These are phyloP conservation scores for Cutaneotrichosporon sp. DNA, from an alignment of 1,284 basidiomycete species.

Conservation along the genomic window DNA sequence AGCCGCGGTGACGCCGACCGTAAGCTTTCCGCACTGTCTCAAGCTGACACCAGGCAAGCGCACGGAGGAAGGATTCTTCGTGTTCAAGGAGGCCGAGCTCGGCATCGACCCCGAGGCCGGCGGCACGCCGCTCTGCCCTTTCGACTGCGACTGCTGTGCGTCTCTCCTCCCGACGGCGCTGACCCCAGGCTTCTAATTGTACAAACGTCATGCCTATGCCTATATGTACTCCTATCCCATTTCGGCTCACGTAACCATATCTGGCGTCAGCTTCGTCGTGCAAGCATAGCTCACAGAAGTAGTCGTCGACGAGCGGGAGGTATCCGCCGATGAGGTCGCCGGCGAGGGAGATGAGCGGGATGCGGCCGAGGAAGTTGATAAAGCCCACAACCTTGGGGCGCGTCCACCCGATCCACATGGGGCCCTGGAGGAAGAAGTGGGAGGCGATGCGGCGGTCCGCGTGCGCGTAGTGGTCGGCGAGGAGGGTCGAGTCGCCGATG, in stretches of 20 bases:
- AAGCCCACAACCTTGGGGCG: conserved; percentile 71
- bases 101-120: conserved; percentile 72
- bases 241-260: conserved; percentile 18
- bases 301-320: conserved; percentile 90
- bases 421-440: conserved; percentile 78
- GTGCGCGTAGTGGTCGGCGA: conserved; percentile 68
- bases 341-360: conserved; percentile 73
- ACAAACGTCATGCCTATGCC: conserved; percentile 13
- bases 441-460: conserved; percentile 78
- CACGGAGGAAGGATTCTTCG: conserved; percentile 79
- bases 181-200: conserved; percentile 57
- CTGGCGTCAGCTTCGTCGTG: conserved; percentile 11
- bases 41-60: conserved; percentile 62
- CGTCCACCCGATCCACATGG: conserved; percentile 85
- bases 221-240: conserved; percentile 2
- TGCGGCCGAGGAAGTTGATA: conserved; percentile 61
- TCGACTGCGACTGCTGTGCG: conserved; percentile 82
- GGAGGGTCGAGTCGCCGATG: conserved; percentile 28
- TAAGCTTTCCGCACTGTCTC: conserved; percentile 55
- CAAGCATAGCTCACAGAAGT: conserved; percentile 71
- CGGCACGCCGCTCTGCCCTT: conserved; percentile 65
- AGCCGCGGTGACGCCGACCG: conserved; percentile 71
- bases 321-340: conserved; percentile 81
- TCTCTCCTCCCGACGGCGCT: conserved; percentile 25
- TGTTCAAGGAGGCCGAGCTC: conserved; percentile 86